Evolutionary conservation across 371 early-diverging fungal species (phyloP), one percentile per base, ranked within the genome.

Genomic region (Apophysomyces sp.): DNA sequence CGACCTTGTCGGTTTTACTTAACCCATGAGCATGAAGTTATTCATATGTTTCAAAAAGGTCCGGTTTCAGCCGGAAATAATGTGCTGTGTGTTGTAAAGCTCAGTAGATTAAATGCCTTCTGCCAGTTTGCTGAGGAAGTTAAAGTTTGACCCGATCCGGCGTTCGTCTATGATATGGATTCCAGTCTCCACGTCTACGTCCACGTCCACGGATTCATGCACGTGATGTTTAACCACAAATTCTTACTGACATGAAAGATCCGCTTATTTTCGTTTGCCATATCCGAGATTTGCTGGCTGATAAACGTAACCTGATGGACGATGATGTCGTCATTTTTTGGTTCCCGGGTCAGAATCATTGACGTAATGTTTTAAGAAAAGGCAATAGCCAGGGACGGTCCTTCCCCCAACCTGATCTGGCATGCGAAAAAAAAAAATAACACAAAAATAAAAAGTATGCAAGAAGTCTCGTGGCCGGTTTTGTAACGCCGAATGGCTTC

Each of bases 401-500:
- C 21, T n/a, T 16, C 21, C 16, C 49, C 21, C 16, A 44, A n/a
- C 49, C 16, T 44, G 49, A 44, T 44, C 49, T 44, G 49, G 49
- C n/a, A 21, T 9, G 21, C 21, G 9, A 21, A 4, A 41, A 41
- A 41, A 41, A 15, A 41, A 41, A 41, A 41, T 16, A 4, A 41
- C 9, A 41, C 9, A 15, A 41, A 41, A 41, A 41, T 16, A 41
- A 41, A 41, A 41, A 15, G n/a, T 9, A 44, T 21, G 49, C 16
- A 7, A 21, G 49, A 44, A 44, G 49, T 44, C 49, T 44, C 49
- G 49, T 44, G 49, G 49, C 21, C 21, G 26, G 21, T 18, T 44
- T 44, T 44, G 49, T 44, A 44, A 44, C 49, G 49, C 49, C 49
- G 49, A 44, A 44, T 4, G 21, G 49, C 49, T 44, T 44, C 49